phyloP scores from a whole-genome alignment of 2,329 filamentous ascomycete genomes.

The Microdochium trichocladiopsis region DNA sequence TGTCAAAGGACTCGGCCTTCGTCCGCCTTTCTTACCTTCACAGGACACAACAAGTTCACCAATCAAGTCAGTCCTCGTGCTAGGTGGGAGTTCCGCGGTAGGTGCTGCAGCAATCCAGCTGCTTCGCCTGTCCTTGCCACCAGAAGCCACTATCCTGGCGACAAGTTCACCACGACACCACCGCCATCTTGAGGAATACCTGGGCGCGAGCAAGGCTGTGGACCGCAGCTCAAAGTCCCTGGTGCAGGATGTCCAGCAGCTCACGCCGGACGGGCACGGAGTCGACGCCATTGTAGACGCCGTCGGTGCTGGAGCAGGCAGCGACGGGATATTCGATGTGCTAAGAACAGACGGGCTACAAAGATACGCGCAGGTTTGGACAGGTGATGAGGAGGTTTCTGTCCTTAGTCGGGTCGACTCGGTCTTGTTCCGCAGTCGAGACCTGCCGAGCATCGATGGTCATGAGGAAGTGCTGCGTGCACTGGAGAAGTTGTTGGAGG shows the following conservation, averaged over 20 bases:
- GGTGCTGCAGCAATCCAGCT: slow-evolving; percentile 6
- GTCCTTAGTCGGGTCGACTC: slow-evolving; percentile 3
- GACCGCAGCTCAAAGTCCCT: slow-evolving; percentile 1
- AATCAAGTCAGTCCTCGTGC: slow-evolving; percentile 3
- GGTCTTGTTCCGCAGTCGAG: neutral
- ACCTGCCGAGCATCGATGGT: slow-evolving; percentile 1
- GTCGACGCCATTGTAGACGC: slow-evolving; percentile 6
- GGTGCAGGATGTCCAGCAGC: slow-evolving; percentile 1
- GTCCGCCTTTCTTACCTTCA: slow-evolving; percentile 1
- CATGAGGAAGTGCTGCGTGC: slow-evolving; percentile 1
- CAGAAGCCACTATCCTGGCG: slow-evolving; percentile 1
- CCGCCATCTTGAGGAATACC: slow-evolving; percentile 1
- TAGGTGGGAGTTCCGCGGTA: slow-evolving; percentile 6
- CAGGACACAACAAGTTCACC: neutral
- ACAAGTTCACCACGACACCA: slow-evolving; percentile 6
- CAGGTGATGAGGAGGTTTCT: slow-evolving; percentile 3
- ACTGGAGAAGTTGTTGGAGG: slow-evolving; percentile 3
- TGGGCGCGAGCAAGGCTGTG: slow-evolving; percentile 3
- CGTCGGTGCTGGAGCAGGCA: slow-evolving; percentile 3
- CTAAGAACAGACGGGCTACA: slow-evolving; percentile 4
- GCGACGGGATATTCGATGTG: slow-evolving; percentile 2
- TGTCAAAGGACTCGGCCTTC: slow-evolving; percentile 2
- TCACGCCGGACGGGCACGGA: slow-evolving; percentile 1
- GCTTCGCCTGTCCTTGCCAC: slow-evolving; percentile 4
- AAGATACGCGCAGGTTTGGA: slow-evolving; percentile 6